Evolutionary conservation across 176 grass and related monocot species (phyloP).

Genomic region (Zoysia pacifica): DNA sequence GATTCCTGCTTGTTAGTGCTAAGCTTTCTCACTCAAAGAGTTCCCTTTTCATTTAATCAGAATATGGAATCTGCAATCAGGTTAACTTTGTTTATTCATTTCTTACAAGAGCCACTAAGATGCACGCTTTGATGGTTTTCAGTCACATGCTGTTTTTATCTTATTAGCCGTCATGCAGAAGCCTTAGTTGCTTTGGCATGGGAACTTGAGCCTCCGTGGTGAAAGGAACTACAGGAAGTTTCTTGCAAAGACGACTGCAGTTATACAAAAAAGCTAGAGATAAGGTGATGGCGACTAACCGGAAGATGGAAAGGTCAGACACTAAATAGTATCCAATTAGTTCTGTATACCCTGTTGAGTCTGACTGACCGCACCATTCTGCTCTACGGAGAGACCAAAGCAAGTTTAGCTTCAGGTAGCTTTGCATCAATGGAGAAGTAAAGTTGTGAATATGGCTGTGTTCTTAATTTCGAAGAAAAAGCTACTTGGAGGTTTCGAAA

Average conservation of each 20-base stretch:
- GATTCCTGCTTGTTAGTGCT: constrained; percentile 39
- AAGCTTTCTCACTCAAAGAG: constrained; percentile 27
- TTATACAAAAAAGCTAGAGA: constrained; percentile 48
- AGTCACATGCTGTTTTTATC: constrained; percentile 36
- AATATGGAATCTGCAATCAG: constrained; percentile 32
- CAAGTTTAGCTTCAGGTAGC: not conserved
- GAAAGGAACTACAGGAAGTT: constrained; percentile 41
- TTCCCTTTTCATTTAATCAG: constrained; percentile 25
- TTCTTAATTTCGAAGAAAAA: not conserved
- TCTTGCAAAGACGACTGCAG: constrained; percentile 30
- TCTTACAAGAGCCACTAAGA: constrained; percentile 29
- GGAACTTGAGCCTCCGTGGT: constrained; percentile 19
- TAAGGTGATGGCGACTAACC: constrained; percentile 32
- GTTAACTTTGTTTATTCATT: constrained; percentile 1
- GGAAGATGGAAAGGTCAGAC: constrained; percentile 21
- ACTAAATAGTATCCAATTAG: not conserved
- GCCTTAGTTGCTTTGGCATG: constrained; percentile 20
- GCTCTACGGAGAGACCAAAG: constrained; percentile 8
- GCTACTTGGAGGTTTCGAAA: constrained; percentile 24
- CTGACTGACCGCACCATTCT: not conserved
- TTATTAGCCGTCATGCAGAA: constrained; percentile 22
- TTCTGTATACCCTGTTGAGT: not conserved
- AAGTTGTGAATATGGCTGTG: constrained; percentile 15
- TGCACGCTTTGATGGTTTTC: constrained; percentile 42
- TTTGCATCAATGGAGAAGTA: not conserved